These are phyloP conservation scores for Lentinula novae-zelandiae DNA, from an alignment of 1,284 basidiomycete species.

Conservation along the genomic window DNA sequence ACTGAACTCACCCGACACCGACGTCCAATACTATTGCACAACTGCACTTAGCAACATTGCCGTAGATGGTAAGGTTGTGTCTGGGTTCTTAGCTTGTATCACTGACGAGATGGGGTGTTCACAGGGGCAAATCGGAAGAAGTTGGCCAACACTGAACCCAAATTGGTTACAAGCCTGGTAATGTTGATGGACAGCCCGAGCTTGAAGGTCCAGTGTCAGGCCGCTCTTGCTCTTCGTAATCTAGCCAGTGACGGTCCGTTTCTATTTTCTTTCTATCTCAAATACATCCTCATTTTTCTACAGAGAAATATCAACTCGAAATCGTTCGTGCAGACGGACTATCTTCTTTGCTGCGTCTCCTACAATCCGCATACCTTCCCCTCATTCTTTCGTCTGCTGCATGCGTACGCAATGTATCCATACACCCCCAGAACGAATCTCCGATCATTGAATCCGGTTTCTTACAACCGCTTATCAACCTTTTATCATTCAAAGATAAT, in stretches of 20 bases:
- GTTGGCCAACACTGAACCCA: constrained; percentile 92
- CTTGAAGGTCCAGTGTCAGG: constrained; percentile 98
- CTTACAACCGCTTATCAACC: constrained; percentile 92
- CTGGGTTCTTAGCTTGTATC: not conserved
- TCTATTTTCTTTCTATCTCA: not conserved
- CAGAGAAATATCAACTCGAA: constrained; percentile 98
- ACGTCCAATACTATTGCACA: constrained; percentile 99
- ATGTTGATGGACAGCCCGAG: constrained; percentile 97
- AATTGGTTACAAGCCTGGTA: constrained; percentile 92
- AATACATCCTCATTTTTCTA: constrained; percentile 6
- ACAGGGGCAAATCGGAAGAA: constrained; percentile 89
- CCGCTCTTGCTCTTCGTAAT: constrained; percentile 94
- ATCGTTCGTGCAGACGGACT: constrained; percentile 97
- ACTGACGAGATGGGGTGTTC: constrained; percentile 7
- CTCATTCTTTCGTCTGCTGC: constrained; percentile 98
- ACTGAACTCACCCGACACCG: constrained; percentile 95
- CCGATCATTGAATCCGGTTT: constrained; percentile 99
- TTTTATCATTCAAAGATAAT: constrained; percentile 97
- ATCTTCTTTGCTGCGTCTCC: constrained; percentile 86
- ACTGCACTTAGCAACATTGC: constrained; percentile 99
- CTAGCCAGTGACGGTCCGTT: constrained; percentile 88
- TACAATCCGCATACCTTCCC: constrained; percentile 98
- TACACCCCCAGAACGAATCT: constrained; percentile 97
- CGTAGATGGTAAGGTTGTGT: constrained; percentile 69
- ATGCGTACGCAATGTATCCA: constrained; percentile 98